Base-by-base conservation (phyloP, 495 filamentous ascomycete genomes). In the Parathielavia appendiculata region DNA sequence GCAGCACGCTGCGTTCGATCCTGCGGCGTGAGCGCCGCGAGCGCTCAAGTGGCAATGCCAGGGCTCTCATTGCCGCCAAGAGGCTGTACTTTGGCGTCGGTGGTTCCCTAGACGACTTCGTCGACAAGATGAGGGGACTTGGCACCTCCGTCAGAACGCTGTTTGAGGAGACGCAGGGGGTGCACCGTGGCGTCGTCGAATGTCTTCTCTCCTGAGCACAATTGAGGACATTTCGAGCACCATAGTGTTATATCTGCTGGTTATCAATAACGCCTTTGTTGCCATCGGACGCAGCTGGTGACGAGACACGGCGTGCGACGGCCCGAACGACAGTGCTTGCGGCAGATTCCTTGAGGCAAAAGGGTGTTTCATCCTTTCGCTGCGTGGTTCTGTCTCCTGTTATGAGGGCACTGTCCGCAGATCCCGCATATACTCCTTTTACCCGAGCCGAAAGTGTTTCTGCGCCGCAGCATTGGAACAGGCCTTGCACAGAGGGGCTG, bases 1-100 rank as follows among this genome's bases (percentile, higher is more conserved):
- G 86, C 13, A 80, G 86, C 56, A 87, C 87, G 6, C 71, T 97
- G 35, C 68, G 90, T 48, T 74, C 72, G 5, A 66, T 93, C 11
- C 69, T 96, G 56, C 71, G 81, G 49, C 74, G 75, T 5, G 80
- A 85, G 13, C 79, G 73, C 50, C 68, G 71, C 34, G 72, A 61
- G 6, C 55, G 70, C 12, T 69, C 62, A 4, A 71, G 60, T 6
- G 66, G 70, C 2, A 65, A 64, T 39, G 81, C 81, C 34, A 81
- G 78, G 56, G 90, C 90, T 7, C 70, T 96, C n/a, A 77, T 98
- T 2, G 93, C 85, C 5, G 93, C 93, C 3, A 98, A 98, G 75
- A 83, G 84, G 71, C 83, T 97, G 2, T 98, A 98, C 70, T 98
- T 98, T 66, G 93, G 93, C 5, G 93, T 98, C 54, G 93, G 93